Conservation (phyloP, 805 yeast species). For the Candida pseudofarinosa region DNA sequence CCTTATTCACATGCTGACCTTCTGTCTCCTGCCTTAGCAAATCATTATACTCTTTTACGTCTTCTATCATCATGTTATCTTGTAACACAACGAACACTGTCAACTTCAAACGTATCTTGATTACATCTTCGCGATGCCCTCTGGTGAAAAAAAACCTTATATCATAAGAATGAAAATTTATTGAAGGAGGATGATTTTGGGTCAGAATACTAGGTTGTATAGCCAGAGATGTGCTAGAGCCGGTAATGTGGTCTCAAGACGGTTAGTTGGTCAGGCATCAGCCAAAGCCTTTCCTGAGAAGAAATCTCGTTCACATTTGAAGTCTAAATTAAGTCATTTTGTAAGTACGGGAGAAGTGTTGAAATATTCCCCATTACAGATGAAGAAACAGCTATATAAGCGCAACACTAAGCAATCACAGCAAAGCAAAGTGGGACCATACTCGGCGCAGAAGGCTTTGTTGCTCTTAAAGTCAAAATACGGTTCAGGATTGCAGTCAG, state of each 20-base stretch:
- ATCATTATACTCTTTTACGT: conserved; percentile 3
- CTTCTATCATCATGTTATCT: conserved; percentile 4
- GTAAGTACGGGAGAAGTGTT: conserved; percentile 25
- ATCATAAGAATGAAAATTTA: not conserved
- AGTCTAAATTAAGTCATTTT: conserved; percentile 22
- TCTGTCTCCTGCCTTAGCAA: not conserved
- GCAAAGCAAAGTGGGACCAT: conserved; percentile 1
- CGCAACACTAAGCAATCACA: not conserved
- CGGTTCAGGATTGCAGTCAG: conserved; percentile 23
- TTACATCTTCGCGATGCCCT: not conserved
- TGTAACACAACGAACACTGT: not conserved
- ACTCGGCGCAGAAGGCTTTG: conserved; percentile 18
- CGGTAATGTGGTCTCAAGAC: not conserved
- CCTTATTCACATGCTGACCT: conserved; percentile 55
- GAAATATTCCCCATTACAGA: conserved; percentile 14
- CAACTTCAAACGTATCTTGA: not conserved
- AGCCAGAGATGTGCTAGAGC: not conserved
- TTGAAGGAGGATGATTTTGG: not conserved
- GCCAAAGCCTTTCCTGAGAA: not conserved
- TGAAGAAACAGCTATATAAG: conserved; percentile 6
- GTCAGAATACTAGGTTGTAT: not conserved
- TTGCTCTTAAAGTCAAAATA: conserved; percentile 26
- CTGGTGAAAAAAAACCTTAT: not conserved
- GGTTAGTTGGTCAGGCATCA: not conserved
- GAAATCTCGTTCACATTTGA: conserved; percentile 2